Conservation (phyloP, 495 filamentous ascomycete species). For the Pseudevernia furfuracea region DNA sequence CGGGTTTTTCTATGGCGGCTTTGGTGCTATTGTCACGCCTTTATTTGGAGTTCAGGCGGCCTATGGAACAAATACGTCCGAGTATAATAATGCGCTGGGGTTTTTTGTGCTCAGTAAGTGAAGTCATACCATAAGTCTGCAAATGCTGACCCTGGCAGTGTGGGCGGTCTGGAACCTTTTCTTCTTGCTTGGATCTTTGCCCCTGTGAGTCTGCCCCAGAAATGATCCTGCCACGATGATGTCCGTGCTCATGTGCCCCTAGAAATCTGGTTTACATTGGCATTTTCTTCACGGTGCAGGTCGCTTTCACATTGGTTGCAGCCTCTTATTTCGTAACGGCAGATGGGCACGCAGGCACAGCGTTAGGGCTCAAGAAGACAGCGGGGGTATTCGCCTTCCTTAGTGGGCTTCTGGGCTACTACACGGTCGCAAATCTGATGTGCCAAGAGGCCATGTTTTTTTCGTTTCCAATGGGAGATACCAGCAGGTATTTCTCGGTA, state of each 20-base stretch:
- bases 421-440: constrained; percentile 42
- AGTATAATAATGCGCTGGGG: constrained; percentile 42
- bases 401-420: constrained; percentile 43
- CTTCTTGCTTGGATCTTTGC: constrained; percentile 40
- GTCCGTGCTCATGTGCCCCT: not conserved
- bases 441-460: constrained; percentile 37
- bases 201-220: constrained; percentile 22
- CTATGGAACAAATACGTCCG: constrained; percentile 33
- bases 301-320: constrained; percentile 40
- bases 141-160: constrained; percentile 22
- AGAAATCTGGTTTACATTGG: constrained; percentile 43
- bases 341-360: constrained; percentile 33
- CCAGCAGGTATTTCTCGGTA: constrained; percentile 33
- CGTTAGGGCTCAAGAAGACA: constrained; percentile 37
- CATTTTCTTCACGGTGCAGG: constrained; percentile 41
- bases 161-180: constrained; percentile 44
- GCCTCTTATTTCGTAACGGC: constrained; percentile 41
- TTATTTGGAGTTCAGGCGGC: constrained; percentile 36
- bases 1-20: constrained; percentile 43
- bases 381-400: constrained; percentile 43
- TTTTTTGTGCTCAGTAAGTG: constrained; percentile 36
- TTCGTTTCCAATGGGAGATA: constrained; percentile 42
- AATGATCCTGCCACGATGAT: not conserved
- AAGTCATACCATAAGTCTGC: not conserved
- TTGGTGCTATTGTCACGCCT: constrained; percentile 35